Base-by-base conservation (phyloP, 345 rosid genomes). In the Aquilaria sinensis region DNA sequence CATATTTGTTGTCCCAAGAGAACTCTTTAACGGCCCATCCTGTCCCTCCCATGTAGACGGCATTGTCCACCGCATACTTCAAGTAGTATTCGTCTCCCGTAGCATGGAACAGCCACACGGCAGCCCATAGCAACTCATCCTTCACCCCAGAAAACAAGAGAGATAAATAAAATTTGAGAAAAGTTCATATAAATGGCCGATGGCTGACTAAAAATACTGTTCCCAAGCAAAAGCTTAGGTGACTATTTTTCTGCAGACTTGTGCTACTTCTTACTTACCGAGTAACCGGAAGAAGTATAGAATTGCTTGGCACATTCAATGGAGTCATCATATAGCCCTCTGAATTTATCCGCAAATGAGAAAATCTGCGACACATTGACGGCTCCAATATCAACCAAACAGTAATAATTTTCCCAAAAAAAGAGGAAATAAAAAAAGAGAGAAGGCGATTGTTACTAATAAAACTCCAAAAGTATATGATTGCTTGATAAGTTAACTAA, bases 1-100 rank as follows among this genome's bases (percentile, higher is more conserved):
- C 98, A 62, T 86, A 88, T 32, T 92, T 89, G 82, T 75, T 86
- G 77, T 92, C 96, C 98, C 96, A 92, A n/a, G 90, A 86, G 81
- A 92, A 89, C 31, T 92, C 96, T 65, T 85, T 86, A 63, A 86
- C 75, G 14, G 88, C 92, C 90, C 94, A 88, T n/a, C 95, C 86
- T 31, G 87, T 89, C 76, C 98, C 95, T 0, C 98, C 96, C 96
- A 92, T 81, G 77, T 79, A 78, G 12, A 64, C 89, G 11, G 86
- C 90, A 56, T 92, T 92, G 69, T 89, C 79, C 14, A 82, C 54
- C 10, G 75, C 78, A 29, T 92, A 89, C 61, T 82, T 85, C 63
- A 89, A 73, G 84, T 86, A 89, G 56, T 77, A 77, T 32, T 83
- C 77, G 5, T 92, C 90, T 2, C 80, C 73, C 0, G 86, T 86